These are phyloP conservation scores for Escallonia herrerae DNA, from an alignment of 129 eudicot genomes.

Conservation along the genomic window DNA sequence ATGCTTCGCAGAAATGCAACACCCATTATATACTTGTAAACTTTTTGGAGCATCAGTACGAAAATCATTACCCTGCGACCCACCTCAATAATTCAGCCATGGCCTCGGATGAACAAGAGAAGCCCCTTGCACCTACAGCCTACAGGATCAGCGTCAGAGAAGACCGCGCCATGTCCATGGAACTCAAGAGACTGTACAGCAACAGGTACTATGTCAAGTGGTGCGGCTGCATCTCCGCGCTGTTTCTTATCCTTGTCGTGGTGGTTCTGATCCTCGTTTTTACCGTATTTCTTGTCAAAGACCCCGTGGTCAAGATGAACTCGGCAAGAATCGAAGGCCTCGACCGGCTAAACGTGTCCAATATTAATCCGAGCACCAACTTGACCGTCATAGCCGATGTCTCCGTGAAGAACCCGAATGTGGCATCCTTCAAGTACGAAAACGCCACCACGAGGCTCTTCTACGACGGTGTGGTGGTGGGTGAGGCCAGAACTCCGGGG, in stretches of 20 bases:
- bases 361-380: conserved; percentile 5
- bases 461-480: conserved; percentile 38
- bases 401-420: conserved; percentile 51
- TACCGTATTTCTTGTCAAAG: conserved; percentile 41
- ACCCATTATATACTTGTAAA: background rate
- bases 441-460: conserved; percentile 30
- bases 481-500: conserved; percentile 26
- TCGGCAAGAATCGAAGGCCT: conserved; percentile 30
- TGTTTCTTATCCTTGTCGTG: conserved; percentile 26
- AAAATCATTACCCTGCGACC: background rate
- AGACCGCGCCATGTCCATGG: conserved; percentile 19
- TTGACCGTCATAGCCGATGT: conserved; percentile 41
- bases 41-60: background rate
- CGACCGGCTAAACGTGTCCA: conserved; percentile 3
- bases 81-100: background rate
- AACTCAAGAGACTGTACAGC: conserved; percentile 9
- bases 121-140: conserved; percentile 18
- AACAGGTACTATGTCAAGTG: conserved; percentile 23
- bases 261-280: conserved; percentile 30
- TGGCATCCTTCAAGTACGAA: conserved; percentile 36
- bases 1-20: too few species aligned
- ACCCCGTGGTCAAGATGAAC: conserved; percentile 39
- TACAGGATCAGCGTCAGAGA: conserved; percentile 5
- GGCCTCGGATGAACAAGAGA: conserved; percentile 17
- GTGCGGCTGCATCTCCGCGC: conserved; percentile 47